Base-by-base conservation (phyloP, 163 green algal species). In the Scenedesmus sp. region DNA sequence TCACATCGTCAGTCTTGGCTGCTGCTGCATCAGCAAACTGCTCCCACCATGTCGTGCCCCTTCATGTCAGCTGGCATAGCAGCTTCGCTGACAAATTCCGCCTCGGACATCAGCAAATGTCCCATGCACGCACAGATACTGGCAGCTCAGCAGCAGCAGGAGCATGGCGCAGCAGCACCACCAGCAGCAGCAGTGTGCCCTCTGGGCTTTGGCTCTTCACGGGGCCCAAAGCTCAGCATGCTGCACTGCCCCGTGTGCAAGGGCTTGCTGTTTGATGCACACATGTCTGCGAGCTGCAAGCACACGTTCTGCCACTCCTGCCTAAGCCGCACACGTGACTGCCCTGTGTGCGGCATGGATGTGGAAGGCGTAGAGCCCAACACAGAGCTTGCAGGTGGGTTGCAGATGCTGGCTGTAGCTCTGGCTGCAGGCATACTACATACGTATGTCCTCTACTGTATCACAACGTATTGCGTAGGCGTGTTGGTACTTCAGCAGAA, bases 261-360 rank as follows among this genome's bases (percentile, higher is more conserved):
- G 13, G 84, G 82, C 73, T 59, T 95, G 81, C 77, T 95, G 20
- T 88, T 92, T 73, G 94, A 95, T n/a, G 79, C 88, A 10, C 82
- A 92, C 16, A 52, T 13, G 3, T 55, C 82, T 6, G 56, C 55
- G 10, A 56, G 34, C 70, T 96, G 94, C 91, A 52, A 87, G 20
- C 93, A 96, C 82, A 81, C 54, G 16, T 95, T 95, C 64, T 95
- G 93, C 87, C 13, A 59, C 3, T 83, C 86, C 54, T 97, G 95
- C 88, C 91, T 96, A 7, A n/a, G 60, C 5, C 89, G 88, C 46
- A 92, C 89, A 13, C 87, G 87, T 57, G 95, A 97, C 84, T 97
- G 95, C 91, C 95, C 95, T 15, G 23, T 93, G 1, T 97, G 95
- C 87, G 95, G 94, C 3, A 88, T 88, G 34, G 95, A 97, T 85